Evolutionary conservation across 1,139 yeast genomes (phyloP), one percentile per base, ranked within the genome.

Genomic region (Saccharomyces pastorianus): DNA sequence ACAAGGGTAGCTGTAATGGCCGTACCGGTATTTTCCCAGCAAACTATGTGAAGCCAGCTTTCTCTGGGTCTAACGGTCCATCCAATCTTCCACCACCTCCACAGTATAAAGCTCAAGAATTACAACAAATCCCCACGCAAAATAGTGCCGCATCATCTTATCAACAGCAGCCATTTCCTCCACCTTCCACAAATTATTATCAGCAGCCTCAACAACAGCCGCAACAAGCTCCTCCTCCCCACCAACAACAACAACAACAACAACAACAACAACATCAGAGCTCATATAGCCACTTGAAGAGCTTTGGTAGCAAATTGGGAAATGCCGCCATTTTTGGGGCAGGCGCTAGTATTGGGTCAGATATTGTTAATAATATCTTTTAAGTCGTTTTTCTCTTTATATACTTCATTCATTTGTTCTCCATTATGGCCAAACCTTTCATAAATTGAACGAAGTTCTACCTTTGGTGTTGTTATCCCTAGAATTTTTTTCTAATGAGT

Each of bases 241-340:
- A 55, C 41, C 58, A 55, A 48, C 59, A 55, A 46, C 58, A 55
- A 48, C 59, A 56, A 32, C 61, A 51, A 44, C 61, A 53, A 42
- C 61, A 56, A 38, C 57, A 52, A 27, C 57, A 49, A n/a, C 48
- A 23, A 23, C 25, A 23, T 23, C 25, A 25, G 52, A 50, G 53
- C 54, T 46, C 49, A 54, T 49, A 32, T 52, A 47, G 38, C 7
- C 53, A 47, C 8, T 67, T 86, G 53, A 83, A 80, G 69, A 85
- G 80, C 68, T 82, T 88, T 64, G 97, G 96, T 20, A 77, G 88
- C 55, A 85, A 88, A 71, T 75, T 93, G 53, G 98, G 97, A 54
- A 85, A 89, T 63, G 97, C 98, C 9, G 96, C 96, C 32, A 83
- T 91, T 56, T 91, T 90, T 63, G 98, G 98, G 72, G 98, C 98